Evolutionary conservation across 257 asterid species (phyloP), one percentile per base, ranked within the genome.

Genomic region (Penstemon eatonii): DNA sequence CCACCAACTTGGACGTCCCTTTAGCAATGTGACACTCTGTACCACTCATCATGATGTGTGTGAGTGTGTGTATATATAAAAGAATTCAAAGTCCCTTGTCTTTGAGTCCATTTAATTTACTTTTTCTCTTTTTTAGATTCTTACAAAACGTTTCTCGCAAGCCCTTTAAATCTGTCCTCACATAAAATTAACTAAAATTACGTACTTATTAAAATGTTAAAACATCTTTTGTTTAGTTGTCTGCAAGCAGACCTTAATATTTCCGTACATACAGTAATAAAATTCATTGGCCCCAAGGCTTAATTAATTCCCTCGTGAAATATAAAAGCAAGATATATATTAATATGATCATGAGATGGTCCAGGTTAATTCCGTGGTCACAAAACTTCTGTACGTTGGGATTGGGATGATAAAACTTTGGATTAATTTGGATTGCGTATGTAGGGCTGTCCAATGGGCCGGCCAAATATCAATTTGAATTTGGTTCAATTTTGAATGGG

Each of bases 81-180:
- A 60, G 84, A 77, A 82, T 80, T 90, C 98, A 92, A 88, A 88
- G 97, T 77, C 79, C 70, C 84, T 92, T 92, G 92, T 89, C 96
- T 85, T 88, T 85, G 96, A 76, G 90, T 85, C 78, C 81, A 74
- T 86, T 68, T 77, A 83, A 66, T 87, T 82, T 83, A 25, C 33
- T 85, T 83, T 80, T 83, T 79, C 84, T 72, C 96, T 92, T 92
- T 92, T 78, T 6, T 69, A 85, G 96, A 92, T 92, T 89, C 98
- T 78, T 4, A 59, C 84, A 25, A 87, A 89, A 88, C 96, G 97
- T 92, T 89, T 83, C 87, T 54, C 59, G 83, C 78, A 92, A 92
- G 98, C 96, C 90, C 92, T 71, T 75, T 60, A 60, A 69, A 55
- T 71, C 65, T 75, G n/a, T 53, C 73, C 54, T 67, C 70, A 68